Conservation (phyloP, 78 protist genomes). For the Isochrysis galbana region DNA sequence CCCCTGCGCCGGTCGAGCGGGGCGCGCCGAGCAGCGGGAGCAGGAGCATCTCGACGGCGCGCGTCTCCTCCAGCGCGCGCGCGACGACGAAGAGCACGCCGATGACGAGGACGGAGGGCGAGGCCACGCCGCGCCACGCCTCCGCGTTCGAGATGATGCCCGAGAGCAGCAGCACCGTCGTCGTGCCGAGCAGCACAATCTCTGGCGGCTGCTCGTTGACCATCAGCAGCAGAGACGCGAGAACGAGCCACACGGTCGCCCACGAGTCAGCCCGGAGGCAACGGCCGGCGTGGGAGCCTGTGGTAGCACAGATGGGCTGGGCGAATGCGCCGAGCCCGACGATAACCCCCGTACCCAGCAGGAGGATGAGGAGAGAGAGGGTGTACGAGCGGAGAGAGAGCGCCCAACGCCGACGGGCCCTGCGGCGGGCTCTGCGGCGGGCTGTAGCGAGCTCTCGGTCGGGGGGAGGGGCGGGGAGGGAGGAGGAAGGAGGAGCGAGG, state of each 20-base stretch:
- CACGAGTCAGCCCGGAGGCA: constrained; percentile 31
- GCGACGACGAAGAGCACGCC: constrained; percentile 15
- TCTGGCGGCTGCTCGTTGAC: constrained; percentile 37
- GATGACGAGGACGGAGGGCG: constrained; percentile 35
- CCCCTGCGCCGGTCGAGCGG: neutral
- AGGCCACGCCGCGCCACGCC: constrained; percentile 43
- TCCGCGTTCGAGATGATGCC: constrained; percentile 32
- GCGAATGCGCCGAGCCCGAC: no score
- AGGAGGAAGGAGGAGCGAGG: no score
- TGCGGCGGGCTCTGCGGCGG: no score
- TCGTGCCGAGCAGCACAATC: constrained; percentile 10
- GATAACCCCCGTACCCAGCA: no score
- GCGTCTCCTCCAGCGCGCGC: neutral
- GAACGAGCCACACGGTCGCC: neutral
- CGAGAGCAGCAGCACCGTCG: constrained; percentile 8
- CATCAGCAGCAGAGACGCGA: constrained; percentile 22
- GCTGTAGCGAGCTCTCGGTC: no score
- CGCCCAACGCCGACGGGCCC: no score
- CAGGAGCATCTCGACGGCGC: neutral
- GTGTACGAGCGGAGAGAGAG: no score
- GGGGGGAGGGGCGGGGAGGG: no score
- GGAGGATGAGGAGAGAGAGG: no score
- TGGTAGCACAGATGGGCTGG: no score
- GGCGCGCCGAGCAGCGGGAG: neutral
- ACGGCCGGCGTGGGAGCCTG: no score